These are phyloP conservation scores for Metschnikowia rubicola DNA, from an alignment of 805 yeast genomes.

Conservation along the genomic window DNA sequence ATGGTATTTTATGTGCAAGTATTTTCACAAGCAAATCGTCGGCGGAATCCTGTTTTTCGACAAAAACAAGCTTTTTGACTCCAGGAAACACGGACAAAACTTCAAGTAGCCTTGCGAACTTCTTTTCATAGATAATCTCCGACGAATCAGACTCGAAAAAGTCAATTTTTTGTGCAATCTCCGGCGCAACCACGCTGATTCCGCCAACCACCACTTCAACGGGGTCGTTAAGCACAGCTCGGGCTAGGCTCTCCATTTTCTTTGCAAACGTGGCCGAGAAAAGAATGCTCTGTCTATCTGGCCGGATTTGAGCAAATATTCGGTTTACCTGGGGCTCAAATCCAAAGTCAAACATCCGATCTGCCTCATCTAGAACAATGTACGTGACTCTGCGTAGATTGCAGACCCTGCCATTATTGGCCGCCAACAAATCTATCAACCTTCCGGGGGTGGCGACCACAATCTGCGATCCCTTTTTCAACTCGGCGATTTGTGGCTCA, in stretches of 20 bases:
- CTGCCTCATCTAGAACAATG: constrained; percentile 94
- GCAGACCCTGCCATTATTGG: constrained; percentile 75
- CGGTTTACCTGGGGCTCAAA: constrained; percentile 93
- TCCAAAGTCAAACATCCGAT: constrained; percentile 94
- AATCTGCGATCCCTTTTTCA: constrained; percentile 75
- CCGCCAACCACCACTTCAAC: constrained; percentile 79
- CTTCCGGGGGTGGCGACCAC: constrained; percentile 95
- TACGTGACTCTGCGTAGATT: constrained; percentile 68
- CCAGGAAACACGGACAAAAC: constrained; percentile 48
- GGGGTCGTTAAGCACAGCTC: constrained; percentile 58
- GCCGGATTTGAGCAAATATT: constrained; percentile 70
- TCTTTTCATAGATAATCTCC: constrained; percentile 23
- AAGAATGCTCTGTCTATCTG: constrained; percentile 83
- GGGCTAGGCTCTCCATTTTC: constrained; percentile 73
- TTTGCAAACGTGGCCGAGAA: constrained; percentile 94
- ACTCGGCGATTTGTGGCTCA: constrained; percentile 72
- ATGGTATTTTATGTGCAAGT: constrained; percentile 48
- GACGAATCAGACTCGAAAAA: constrained; percentile 39
- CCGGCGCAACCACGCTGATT: constrained; percentile 74
- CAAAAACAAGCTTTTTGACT: constrained; percentile 71
- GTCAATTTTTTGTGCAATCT: constrained; percentile 69
- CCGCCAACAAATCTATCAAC: constrained; percentile 80
- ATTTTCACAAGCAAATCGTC: constrained; percentile 62
- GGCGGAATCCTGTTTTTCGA: constrained; percentile 85
- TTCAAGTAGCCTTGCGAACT: constrained; percentile 53